Conservation (phyloP, 768 basidiomycete genomes). For the Lactarius trivialis region DNA sequence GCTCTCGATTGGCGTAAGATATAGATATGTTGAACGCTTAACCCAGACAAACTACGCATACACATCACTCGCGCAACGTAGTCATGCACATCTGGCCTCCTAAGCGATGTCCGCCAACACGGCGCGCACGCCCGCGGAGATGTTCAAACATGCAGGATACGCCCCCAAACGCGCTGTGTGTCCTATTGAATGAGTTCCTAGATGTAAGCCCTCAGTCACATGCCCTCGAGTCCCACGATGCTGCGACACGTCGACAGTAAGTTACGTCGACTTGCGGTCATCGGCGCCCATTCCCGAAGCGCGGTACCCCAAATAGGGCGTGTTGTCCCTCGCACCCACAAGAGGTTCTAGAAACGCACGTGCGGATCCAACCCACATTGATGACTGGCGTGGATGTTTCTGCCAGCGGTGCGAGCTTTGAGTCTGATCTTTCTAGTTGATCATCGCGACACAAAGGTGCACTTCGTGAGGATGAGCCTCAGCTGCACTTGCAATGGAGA, state of each 20-base stretch:
- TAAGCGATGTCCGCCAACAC: not conserved
- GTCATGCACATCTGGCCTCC: too few relatives aligned
- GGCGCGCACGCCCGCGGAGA: not conserved
- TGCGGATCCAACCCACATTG: not conserved
- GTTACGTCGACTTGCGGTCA: too few relatives aligned
- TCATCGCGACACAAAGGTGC: conserved; percentile 86
- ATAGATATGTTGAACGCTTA: too few relatives aligned
- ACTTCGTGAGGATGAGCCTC: conserved; percentile 58
- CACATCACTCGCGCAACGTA: not conserved
- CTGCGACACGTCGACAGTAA: not conserved
- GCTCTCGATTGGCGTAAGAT: not conserved
- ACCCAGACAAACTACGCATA: not conserved
- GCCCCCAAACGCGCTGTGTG: too few relatives aligned
- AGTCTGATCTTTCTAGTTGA: conserved; percentile 80
- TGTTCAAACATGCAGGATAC: not conserved
- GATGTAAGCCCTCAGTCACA: not conserved
- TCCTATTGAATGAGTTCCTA: too few relatives aligned
- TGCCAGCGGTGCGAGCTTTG: conserved; percentile 43
- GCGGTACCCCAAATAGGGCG: too few relatives aligned
- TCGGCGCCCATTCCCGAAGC: too few relatives aligned
- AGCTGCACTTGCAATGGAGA: conserved; percentile 83
- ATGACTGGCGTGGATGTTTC: not conserved
- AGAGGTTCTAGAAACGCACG: not conserved
- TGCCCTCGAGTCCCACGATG: not conserved
- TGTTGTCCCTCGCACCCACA: not conserved